These are phyloP conservation scores for Saccharomycopsis malanga DNA, from an alignment of 805 yeast species.

Conservation along the genomic window DNA sequence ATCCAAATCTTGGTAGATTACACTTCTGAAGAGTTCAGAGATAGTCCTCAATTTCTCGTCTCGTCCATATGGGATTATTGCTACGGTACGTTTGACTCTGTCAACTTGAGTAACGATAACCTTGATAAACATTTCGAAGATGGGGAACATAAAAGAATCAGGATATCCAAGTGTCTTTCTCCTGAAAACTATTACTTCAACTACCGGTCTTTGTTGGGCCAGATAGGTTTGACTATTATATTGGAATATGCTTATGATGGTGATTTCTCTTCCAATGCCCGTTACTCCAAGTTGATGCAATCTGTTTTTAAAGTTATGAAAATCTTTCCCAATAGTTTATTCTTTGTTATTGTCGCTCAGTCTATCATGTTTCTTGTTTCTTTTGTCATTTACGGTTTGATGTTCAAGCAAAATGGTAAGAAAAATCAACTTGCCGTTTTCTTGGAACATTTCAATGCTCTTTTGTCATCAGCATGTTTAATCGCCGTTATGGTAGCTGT, in stretches of 20 bases:
- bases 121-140: not conserved
- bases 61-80: slow-evolving; percentile 41
- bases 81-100: slow-evolving; percentile 29
- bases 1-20: slow-evolving; percentile 39
- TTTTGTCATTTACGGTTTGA: slow-evolving; percentile 13
- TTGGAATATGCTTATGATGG: slow-evolving; percentile 42
- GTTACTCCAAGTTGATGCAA: slow-evolving; percentile 24
- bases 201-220: slow-evolving; percentile 36
- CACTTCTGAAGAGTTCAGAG: slow-evolving; percentile 38
- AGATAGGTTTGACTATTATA: slow-evolving; percentile 37
- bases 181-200: slow-evolving; percentile 32
- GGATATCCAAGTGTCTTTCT: not conserved
- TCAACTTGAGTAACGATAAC: slow-evolving; percentile 2
- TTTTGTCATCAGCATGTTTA: slow-evolving; percentile 32
- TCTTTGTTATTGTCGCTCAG: slow-evolving; percentile 28
- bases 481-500: slow-evolving; percentile 30
- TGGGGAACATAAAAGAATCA: not conserved
- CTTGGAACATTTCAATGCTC: slow-evolving; percentile 33
- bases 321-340: slow-evolving; percentile 29
- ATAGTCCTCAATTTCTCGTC: slow-evolving; percentile 43
- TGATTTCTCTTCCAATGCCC: slow-evolving; percentile 25
- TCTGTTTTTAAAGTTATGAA: slow-evolving; percentile 24
- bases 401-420: not conserved
- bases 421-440: slow-evolving; percentile 16
- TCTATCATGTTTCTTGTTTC: slow-evolving; percentile 28